Evolutionary conservation across 495 filamentous ascomycete species (phyloP), one percentile per base, ranked within the genome.

Genomic region (Neurospora intermedia): DNA sequence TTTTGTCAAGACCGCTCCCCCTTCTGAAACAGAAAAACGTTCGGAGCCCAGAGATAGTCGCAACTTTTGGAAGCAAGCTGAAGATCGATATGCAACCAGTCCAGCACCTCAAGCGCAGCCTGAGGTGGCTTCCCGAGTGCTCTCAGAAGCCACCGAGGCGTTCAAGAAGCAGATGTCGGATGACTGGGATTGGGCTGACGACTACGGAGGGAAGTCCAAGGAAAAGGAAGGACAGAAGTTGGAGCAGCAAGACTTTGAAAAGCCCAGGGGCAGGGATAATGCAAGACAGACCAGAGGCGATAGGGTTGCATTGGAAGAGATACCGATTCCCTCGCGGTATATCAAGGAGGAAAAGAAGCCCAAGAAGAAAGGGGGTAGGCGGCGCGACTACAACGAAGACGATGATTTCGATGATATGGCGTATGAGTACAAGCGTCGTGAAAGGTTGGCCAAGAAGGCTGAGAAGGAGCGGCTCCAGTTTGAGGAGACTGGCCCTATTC

Each of bases 391-490:
- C 0, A 78, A 77, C 0, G 78, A 77, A 23, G 81, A 82, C 3
- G 78, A 78, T 3, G 80, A 80, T 6, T 82, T 80, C 69, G 84
- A 84, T 43, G 73, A 78, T 2, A 78, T 81, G 40, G 48, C 54
- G 6, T 72, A 73, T 39, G 73, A 80, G 46, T 80, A 81, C 69
- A 80, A 75, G n/a, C 82, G 80, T 18, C 82, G 76, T 39, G 70
- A 71, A 18, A 85, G 81, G 74, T 78, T 77, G 43, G 77, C 80
- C 75, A 81, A 76, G 43, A 83, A 79, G 73, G 80, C 81, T n/a
- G 75, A 73, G 70, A 81, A 76, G 70, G 77, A 78, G 69, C 69
- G 75, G 70, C 74, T 48, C 69, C 81, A 74, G 74, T 75, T 80
- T 43, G 77, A 78, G 43, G 48, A 76, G 45, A 76, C 78, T n/a